These are phyloP conservation scores for Camellia lanceoleosa DNA, from an alignment of 148 eudicot genomes.

Conservation along the genomic window DNA sequence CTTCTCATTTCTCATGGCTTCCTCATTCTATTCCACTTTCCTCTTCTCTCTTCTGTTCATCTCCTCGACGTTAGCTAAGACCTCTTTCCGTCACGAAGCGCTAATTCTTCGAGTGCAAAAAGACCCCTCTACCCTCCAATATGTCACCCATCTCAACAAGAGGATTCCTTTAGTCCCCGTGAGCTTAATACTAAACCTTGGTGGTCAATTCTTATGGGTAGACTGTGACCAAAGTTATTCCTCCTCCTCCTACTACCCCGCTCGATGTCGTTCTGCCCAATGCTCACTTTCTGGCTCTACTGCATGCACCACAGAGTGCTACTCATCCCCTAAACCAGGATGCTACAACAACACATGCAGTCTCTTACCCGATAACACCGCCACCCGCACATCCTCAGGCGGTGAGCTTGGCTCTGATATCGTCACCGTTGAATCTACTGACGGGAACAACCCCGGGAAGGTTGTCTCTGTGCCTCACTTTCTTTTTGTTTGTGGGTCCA, in stretches of 20 bases:
- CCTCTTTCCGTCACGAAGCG: constrained; percentile 27
- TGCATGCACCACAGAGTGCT: constrained; percentile 16
- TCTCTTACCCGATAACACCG: constrained; percentile 22
- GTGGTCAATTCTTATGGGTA: constrained; percentile 43
- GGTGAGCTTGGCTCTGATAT: constrained; percentile 34
- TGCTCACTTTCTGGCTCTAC: constrained; percentile 37
- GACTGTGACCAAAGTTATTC: constrained; percentile 33
- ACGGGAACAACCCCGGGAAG: constrained; percentile 38
- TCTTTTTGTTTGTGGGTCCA: constrained; percentile 32
- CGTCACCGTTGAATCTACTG: constrained; percentile 31
- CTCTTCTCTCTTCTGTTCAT: constrained; percentile 7
- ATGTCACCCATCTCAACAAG: constrained; percentile 37
- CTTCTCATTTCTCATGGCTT: constrained; percentile 8
- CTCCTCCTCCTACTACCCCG: constrained; percentile 49
- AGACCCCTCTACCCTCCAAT: constrained; percentile 45
- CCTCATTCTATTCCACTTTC: not conserved
- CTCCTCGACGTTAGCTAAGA: constrained; percentile 16
- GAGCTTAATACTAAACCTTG: constrained; percentile 38
- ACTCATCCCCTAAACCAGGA: not conserved
- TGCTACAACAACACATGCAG: constrained; percentile 37
- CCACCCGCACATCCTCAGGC: not conserved
- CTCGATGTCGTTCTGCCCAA: constrained; percentile 43
- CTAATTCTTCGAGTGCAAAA: constrained; percentile 46
- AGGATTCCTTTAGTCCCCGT: constrained; percentile 45
- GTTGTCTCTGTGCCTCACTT: constrained; percentile 19